Conservation (phyloP, 495 filamentous ascomycete genomes). For the Aspergillus nanangensis region DNA sequence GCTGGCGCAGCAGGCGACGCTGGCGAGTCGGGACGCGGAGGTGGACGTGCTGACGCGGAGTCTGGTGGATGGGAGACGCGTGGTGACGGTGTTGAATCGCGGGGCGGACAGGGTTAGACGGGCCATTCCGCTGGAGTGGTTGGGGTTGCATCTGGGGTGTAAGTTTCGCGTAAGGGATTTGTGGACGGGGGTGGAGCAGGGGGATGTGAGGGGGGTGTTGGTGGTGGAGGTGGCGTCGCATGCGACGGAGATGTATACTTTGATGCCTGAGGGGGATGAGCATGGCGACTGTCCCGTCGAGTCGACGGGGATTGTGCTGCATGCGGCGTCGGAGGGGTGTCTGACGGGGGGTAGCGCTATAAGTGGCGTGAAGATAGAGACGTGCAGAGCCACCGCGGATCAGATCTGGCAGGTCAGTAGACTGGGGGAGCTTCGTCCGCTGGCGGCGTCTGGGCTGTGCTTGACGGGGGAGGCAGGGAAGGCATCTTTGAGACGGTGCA, state of each 20-base stretch:
- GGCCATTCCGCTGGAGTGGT: slow-evolving; percentile 12
- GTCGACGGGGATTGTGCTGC: slow-evolving; percentile 31
- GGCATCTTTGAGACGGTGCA: slow-evolving; percentile 13
- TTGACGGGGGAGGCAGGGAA: slow-evolving; percentile 6
- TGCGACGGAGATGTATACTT: slow-evolving; percentile 23
- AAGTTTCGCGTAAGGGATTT: slow-evolving; percentile 19
- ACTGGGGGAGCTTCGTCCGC: slow-evolving; percentile 13
- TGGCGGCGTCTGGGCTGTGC: slow-evolving; percentile 19
- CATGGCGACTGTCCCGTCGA: slow-evolving; percentile 13
- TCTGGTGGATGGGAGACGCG: slow-evolving; percentile 24
- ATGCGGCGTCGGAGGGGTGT: slow-evolving; percentile 26
- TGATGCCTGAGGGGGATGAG: slow-evolving; percentile 14
- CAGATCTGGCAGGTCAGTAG: slow-evolving; percentile 27
- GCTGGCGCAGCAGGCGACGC: slow-evolving; percentile 34
- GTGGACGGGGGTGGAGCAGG: slow-evolving; percentile 10
- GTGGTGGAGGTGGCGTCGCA: slow-evolving; percentile 23
- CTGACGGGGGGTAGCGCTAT: slow-evolving; percentile 17
- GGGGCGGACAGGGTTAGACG: slow-evolving; percentile 15
- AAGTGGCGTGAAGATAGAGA: slow-evolving; percentile 15
- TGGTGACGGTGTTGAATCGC: slow-evolving; percentile 29
- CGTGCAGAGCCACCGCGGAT: slow-evolving; percentile 17
- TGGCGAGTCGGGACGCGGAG: slow-evolving; percentile 28
- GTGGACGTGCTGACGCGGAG: slow-evolving; percentile 30
- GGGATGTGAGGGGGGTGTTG: slow-evolving; percentile 9
- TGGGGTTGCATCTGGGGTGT: slow-evolving; percentile 20